phyloP scores from a whole-genome alignment of 1,284 basidiomycete genomes.

The Hemileia vastatrix region DNA sequence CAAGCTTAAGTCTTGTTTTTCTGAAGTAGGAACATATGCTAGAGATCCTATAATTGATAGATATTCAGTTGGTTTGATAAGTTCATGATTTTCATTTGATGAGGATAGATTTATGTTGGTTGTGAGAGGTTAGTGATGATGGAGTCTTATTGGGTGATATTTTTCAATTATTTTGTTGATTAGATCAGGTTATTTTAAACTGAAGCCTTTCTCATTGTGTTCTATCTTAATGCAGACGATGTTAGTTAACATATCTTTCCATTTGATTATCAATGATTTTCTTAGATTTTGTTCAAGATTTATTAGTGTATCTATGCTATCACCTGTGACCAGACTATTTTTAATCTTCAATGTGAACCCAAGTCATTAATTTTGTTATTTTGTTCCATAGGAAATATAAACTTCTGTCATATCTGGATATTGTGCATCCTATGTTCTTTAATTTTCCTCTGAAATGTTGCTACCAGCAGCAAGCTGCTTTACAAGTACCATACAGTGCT shows the following conservation, averaged over 20 bases:
- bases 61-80: too few relatives aligned
- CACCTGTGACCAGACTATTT: neutral
- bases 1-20: too few relatives aligned
- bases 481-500: conserved; percentile 7
- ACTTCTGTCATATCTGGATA: neutral
- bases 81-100: too few relatives aligned
- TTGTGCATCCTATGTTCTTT: neutral
- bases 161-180: too few relatives aligned
- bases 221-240: neutral
- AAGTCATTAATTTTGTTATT: neutral
- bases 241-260: neutral
- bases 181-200: too few relatives aligned
- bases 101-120: too few relatives aligned
- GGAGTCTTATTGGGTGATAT: too few relatives aligned
- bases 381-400: neutral
- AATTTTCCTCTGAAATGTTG: neutral
- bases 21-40: too few relatives aligned
- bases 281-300: neutral
- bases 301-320: neutral
- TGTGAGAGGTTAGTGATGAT: too few relatives aligned
- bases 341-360: conserved; percentile 12
- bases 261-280: neutral
- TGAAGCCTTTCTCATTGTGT: neutral
- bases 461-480: conserved; percentile 12
- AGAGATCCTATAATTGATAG: too few relatives aligned